phyloP scores from a whole-genome alignment of 495 filamentous ascomycete genomes.

The Geopyxis carbonaria region DNA sequence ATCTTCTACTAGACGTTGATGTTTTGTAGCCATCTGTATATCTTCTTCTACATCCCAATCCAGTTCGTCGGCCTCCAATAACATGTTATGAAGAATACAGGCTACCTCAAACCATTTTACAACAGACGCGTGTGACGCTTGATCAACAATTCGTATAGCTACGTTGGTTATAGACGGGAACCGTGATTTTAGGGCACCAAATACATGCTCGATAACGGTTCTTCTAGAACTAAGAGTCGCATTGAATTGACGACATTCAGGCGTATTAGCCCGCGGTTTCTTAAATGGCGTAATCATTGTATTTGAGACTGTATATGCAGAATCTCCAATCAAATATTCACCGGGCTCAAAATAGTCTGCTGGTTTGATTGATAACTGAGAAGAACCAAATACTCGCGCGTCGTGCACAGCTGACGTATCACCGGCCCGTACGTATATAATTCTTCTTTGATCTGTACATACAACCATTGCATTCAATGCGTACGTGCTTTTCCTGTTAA shows the following conservation, averaged over 20 bases:
- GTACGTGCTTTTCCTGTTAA: neutral
- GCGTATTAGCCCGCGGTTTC: neutral
- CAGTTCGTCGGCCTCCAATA: neutral
- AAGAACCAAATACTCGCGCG: neutral
- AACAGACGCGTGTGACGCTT: neutral
- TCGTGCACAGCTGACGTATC: constrained; percentile 1
- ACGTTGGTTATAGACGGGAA: constrained; percentile 3
- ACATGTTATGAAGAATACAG: constrained; percentile 3
- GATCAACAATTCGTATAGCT: neutral
- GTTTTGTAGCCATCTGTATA: neutral
- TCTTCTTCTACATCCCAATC: neutral
- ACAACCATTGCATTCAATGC: neutral
- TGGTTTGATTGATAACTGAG: neutral
- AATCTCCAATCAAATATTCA: constrained; percentile 1
- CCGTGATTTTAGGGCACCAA: constrained; percentile 1
- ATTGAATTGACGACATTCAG: no score
- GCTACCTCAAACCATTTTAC: neutral
- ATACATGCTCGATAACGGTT: constrained; percentile 1
- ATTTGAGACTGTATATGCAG: neutral
- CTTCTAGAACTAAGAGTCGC: neutral
- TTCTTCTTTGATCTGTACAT: neutral
- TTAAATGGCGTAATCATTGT: constrained; percentile 3
- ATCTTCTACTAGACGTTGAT: no score
- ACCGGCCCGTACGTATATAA: neutral
- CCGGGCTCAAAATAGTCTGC: neutral